Percentiles rank a stretch among this genome's conserved stretches.
These are phyloP conservation scores for Styphnolobium japonicum DNA, from an alignment of 306 rosid genomes.

Conservation along the genomic window DNA sequence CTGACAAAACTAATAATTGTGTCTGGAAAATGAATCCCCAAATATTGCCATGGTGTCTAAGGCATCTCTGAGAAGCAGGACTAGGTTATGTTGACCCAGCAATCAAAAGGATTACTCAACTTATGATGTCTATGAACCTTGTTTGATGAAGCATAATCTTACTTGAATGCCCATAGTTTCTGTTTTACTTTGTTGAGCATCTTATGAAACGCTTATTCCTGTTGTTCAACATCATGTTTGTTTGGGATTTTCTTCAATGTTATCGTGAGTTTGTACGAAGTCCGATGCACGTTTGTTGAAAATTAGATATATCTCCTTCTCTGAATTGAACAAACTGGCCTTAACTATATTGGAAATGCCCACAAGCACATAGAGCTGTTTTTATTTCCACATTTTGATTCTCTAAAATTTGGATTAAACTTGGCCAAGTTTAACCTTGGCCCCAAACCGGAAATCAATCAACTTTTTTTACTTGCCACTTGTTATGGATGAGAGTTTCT, in stretches of 20 bases:
- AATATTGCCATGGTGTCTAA: neutral
- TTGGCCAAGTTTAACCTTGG: neutral
- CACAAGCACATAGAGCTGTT: neutral
- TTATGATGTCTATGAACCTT: neutral
- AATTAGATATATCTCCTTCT: no score
- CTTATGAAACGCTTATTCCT: neutral
- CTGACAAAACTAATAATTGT: neutral
- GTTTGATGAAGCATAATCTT: neutral
- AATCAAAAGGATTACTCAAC: conserved; percentile 4
- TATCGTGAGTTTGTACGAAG: no score
- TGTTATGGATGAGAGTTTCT: neutral
- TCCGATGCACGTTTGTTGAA: no score
- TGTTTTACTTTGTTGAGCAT: neutral
- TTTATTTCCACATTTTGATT: neutral
- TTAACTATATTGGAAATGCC: neutral
- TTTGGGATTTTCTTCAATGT: no score
- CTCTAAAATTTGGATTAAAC: neutral
- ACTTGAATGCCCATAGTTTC: neutral
- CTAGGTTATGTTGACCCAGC: neutral
- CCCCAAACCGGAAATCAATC: neutral
- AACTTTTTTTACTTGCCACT: neutral
- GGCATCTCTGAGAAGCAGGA: neutral
- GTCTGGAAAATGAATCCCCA: neutral
- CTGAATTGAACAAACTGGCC: no score
- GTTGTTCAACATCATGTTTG: no score